These are phyloP conservation scores for Bruguiera hainesii DNA, from an alignment of 441 rosid species.

Conservation along the genomic window DNA sequence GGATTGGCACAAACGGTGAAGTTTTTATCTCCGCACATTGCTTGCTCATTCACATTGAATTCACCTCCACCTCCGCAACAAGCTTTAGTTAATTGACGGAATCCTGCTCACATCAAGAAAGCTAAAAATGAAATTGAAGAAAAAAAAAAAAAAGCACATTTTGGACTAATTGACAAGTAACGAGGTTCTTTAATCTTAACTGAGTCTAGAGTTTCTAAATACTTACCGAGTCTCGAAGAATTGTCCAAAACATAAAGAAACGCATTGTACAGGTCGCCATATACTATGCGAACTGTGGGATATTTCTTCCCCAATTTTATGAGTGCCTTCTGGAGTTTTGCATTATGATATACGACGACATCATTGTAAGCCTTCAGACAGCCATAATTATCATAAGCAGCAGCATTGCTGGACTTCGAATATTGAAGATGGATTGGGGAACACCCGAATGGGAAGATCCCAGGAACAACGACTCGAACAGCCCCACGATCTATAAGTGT, in stretches of 20 bases:
- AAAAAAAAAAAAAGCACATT: background rate
- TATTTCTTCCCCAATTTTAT: background rate
- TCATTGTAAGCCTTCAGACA: constrained; percentile 13
- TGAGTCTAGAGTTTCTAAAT: no score
- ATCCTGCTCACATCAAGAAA: background rate
- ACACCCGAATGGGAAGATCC: constrained; percentile 9
- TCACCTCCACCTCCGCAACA: constrained; percentile 15
- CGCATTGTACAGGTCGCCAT: constrained; percentile 12
- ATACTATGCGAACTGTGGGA: constrained; percentile 1
- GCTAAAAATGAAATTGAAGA: background rate
- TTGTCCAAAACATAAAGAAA: background rate
- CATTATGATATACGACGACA: background rate
- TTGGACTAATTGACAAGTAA: background rate
- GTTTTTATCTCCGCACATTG: background rate
- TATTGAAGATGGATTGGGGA: background rate
- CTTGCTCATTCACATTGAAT: background rate
- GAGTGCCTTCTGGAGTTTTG: constrained; percentile 8
- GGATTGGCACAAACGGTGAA: constrained; percentile 3
- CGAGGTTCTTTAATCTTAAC: no score
- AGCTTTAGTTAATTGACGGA: background rate
- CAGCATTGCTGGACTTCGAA: background rate
- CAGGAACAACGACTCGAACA: constrained; percentile 9
- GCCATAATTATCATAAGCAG: constrained; percentile 2
- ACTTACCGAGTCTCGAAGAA: constrained; percentile 6
- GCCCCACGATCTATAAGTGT: background rate